phyloP scores from a whole-genome alignment of 2,329 filamentous ascomycete species.

The Colletotrichum nymphaeae region DNA sequence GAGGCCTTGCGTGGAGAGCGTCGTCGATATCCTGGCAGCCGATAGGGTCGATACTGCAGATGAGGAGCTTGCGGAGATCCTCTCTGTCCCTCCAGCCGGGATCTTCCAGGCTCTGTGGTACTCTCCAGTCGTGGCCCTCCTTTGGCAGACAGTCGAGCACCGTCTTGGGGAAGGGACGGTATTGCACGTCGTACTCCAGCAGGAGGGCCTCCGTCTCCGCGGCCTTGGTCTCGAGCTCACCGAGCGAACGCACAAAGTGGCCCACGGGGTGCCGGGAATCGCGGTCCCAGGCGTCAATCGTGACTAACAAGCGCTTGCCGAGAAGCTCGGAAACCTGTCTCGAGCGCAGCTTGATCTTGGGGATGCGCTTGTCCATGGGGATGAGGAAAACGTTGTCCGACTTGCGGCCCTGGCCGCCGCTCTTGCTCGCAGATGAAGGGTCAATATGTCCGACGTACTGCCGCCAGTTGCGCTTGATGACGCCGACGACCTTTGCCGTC shows the following conservation, averaged over 20 bases:
- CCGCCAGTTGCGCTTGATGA: conserved; percentile 96
- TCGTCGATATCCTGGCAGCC: conserved; percentile 99
- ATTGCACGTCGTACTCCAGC: conserved; percentile 97
- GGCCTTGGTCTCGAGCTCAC: conserved; percentile 95
- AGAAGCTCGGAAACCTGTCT: conserved; percentile 89
- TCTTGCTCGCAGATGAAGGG: conserved; percentile 81
- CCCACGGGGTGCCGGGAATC: conserved; percentile 93
- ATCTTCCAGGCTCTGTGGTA: conserved; percentile 82
- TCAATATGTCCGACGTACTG: conserved; percentile 98
- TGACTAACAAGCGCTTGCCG: conserved; percentile 91
- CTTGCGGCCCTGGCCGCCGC: conserved; percentile 80
- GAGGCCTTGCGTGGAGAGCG: conserved; percentile 84
- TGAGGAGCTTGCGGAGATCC: conserved; percentile 86
- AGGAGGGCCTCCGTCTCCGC: conserved; percentile 96
- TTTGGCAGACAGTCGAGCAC: conserved; percentile 92
- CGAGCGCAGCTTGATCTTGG: conserved; percentile 93
- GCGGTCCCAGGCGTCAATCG: conserved; percentile 94
- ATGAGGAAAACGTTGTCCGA: conserved; percentile 95
- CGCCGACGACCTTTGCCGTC: conserved; percentile 90
- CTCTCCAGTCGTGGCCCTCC: conserved; percentile 94
- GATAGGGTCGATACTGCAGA: conserved; percentile 97
- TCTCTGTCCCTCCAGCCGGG: conserved; percentile 87
- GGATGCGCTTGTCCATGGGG: conserved; percentile 97
- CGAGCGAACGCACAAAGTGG: conserved; percentile 92
- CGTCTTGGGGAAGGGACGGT: conserved; percentile 94